Percentiles rank a stretch among this genome's conserved stretches.
phyloP scores from a whole-genome alignment of 495 filamentous ascomycete species.

The Annulohypoxylon maeteangense region DNA sequence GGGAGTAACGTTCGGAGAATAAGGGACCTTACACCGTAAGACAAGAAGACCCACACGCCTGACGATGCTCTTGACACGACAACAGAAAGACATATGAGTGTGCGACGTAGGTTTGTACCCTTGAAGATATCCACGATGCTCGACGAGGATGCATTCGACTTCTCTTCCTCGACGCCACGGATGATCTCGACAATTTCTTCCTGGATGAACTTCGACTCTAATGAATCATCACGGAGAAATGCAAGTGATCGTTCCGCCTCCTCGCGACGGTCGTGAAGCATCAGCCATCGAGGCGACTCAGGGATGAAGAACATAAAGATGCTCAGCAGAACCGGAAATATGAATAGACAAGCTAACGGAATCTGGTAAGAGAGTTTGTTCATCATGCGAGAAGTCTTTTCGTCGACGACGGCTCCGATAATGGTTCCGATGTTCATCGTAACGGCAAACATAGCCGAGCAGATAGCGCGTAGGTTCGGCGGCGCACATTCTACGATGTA shows the following conservation, averaged over 20 bases:
- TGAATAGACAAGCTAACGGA: slow-evolving; percentile 59
- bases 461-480: slow-evolving; percentile 53
- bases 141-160: slow-evolving; percentile 35
- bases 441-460: slow-evolving; percentile 56
- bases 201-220: slow-evolving; percentile 44
- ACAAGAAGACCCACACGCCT: slow-evolving; percentile 46
- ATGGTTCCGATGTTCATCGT: slow-evolving; percentile 59
- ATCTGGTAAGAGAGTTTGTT: slow-evolving; percentile 58
- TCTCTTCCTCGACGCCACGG: slow-evolving; percentile 45
- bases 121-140: slow-evolving; percentile 44
- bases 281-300: slow-evolving; percentile 58
- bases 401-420: slow-evolving; percentile 61
- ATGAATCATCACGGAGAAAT: slow-evolving; percentile 33
- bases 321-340: slow-evolving; percentile 56
- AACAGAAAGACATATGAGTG: slow-evolving; percentile 41
- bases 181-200: slow-evolving; percentile 47
- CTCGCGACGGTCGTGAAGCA: slow-evolving; percentile 39
- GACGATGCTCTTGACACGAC: slow-evolving; percentile 44
- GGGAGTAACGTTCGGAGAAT: slow-evolving; percentile 18
- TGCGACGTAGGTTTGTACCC: slow-evolving; percentile 46
- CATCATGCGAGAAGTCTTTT: slow-evolving; percentile 55
- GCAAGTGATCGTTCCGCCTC: slow-evolving; percentile 40
- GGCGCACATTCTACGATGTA: slow-evolving; percentile 57
- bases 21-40: slow-evolving; percentile 43
- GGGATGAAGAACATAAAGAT: slow-evolving; percentile 59